Evolutionary conservation across 371 early-diverging fungal genomes (phyloP).

Genomic region (Phascolomyces articulosus): DNA sequence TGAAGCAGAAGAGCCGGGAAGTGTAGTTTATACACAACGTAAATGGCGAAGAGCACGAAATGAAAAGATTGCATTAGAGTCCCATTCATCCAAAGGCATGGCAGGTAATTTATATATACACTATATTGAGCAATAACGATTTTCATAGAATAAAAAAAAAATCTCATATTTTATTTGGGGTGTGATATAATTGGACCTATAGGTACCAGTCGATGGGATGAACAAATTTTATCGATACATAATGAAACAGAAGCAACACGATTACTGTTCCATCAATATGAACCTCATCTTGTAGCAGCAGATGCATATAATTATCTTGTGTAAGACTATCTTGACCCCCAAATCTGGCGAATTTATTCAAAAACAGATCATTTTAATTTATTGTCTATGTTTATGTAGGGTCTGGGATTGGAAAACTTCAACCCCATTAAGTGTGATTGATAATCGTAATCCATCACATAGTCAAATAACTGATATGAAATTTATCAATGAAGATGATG

Average conservation of each 20-base stretch:
- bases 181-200: too few species aligned
- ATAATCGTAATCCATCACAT: slow-evolving; percentile 68
- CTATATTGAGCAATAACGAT: too few species aligned
- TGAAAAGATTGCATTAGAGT: slow-evolving; percentile 65
- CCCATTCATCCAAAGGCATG: slow-evolving; percentile 53
- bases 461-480: slow-evolving; percentile 78
- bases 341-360: background rate
- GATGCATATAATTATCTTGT: slow-evolving; percentile 64
- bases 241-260: slow-evolving; percentile 62
- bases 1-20: slow-evolving; percentile 85
- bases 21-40: slow-evolving; percentile 76
- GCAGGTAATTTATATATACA: slow-evolving; percentile 24
- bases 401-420: slow-evolving; percentile 81
- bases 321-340: slow-evolving; percentile 15
- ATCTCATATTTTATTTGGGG: too few species aligned
- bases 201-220: slow-evolving; percentile 66
- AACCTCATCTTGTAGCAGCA: slow-evolving; percentile 74
- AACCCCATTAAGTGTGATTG: slow-evolving; percentile 65
- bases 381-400: slow-evolving; percentile 29
- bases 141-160: too few species aligned
- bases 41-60: slow-evolving; percentile 81
- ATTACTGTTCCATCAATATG: slow-evolving; percentile 77
- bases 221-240: slow-evolving; percentile 58
- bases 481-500: slow-evolving; percentile 91
- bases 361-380: background rate